Base-by-base conservation (phyloP, 768 basidiomycete species). In the Termitomyces sp. region DNA sequence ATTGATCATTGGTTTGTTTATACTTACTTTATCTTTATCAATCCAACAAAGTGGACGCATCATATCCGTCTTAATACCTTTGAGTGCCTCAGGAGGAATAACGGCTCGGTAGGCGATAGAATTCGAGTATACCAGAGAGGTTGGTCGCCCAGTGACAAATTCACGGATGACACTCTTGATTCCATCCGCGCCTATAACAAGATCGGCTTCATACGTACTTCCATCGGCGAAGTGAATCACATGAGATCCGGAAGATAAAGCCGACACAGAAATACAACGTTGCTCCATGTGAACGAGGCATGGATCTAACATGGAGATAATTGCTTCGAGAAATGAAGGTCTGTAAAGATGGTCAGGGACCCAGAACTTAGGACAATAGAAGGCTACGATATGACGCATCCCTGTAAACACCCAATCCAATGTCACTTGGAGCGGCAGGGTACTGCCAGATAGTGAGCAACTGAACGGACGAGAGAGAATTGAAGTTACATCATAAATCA, bases 131-230 rank as follows among this genome's bases (percentile, higher is more conserved):
- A 63, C 64, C 10, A 77, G 64, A 47, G 64, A 55, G 28, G 63
- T 62, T 22, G 57, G 49, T 26, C 8, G 8, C 26, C 49, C 49
- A 11, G 57, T 53, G 2, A 82, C 73, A 47, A 66, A 68, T 34
- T 58, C 58, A 30, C 81, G 75, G n/a, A 73, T 65, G 3, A 65
- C 58, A 58, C 82, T 83, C 66, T 78, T 83, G 45, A 77, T 70
- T 9, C 81, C 81, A 56, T 82, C 80, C 3, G 77, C 76, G 60
- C 79, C 80, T 40, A 84, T 67, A 3, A 83, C 70, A 7, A 82
- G 61, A 53, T 81, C 78, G 4, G 78, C 68, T 58, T 75, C 72
- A 53, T 77, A 68, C 0, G 66, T 70, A 11, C 74, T 77, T 5
- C 77, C 77, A 57, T 84, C 82, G 10, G 72, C 61, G 57, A 84